Conservation (phyloP, 805 yeast genomes). For the Ogataea henricii region DNA sequence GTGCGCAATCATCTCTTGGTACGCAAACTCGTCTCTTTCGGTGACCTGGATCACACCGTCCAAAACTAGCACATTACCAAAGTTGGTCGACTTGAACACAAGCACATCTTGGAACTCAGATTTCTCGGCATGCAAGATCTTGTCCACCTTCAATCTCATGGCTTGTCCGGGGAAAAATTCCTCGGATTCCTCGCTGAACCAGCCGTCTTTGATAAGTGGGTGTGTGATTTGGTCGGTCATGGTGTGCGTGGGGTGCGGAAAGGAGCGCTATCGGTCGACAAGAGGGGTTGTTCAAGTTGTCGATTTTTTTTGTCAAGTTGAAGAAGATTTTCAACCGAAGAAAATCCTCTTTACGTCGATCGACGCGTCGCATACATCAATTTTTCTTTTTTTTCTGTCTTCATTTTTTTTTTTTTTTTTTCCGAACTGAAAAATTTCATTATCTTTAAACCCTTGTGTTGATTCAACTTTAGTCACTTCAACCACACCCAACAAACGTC, state of each 20-base stretch:
- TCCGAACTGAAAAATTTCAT: conserved; percentile 3
- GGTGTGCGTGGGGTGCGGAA: too few species aligned
- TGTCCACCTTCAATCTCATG: conserved; percentile 62
- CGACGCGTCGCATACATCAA: conserved; percentile 4
- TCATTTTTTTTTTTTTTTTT: conserved; percentile 3
- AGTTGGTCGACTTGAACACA: conserved; percentile 71
- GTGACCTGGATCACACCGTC: conserved; percentile 92
- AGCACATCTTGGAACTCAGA: conserved; percentile 81
- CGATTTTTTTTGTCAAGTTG: background rate
- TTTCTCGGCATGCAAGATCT: conserved; percentile 63
- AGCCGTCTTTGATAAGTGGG: conserved; percentile 59
- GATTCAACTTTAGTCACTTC: background rate
- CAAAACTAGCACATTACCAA: conserved; percentile 85
- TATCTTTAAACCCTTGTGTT: background rate
- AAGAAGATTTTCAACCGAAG: background rate
- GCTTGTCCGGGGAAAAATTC: conserved; percentile 87
- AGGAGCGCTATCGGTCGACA: too few species aligned
- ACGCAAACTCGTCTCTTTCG: conserved; percentile 90
- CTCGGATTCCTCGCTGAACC: conserved; percentile 80
- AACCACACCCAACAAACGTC: background rate
- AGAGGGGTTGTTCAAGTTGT: too few species aligned
- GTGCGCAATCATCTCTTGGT: conserved; percentile 90
- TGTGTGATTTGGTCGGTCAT: conserved; percentile 39
- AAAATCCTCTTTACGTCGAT: conserved; percentile 8
- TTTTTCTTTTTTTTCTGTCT: too few species aligned